These are phyloP conservation scores for Coemansia sp. DNA, from an alignment of 192 early-diverging fungal species.

Conservation along the genomic window DNA sequence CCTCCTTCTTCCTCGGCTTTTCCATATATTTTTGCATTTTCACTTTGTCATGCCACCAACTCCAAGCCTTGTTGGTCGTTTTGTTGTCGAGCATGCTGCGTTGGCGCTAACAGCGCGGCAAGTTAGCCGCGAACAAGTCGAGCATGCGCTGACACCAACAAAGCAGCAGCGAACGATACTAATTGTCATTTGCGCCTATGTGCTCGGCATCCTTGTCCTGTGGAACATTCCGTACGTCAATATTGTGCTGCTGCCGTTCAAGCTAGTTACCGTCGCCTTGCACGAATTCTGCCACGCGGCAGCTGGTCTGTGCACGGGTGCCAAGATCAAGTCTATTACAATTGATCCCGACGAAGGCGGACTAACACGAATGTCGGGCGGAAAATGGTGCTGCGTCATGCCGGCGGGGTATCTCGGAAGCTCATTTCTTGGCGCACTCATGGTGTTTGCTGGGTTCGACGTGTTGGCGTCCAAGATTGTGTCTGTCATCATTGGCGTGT, in stretches of 20 bases:
- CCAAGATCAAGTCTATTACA: slow-evolving; percentile 80
- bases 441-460: slow-evolving; percentile 54
- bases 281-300: slow-evolving; percentile 95
- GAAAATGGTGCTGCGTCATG: slow-evolving; percentile 77
- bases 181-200: slow-evolving; percentile 65
- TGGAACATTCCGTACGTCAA: slow-evolving; percentile 90
- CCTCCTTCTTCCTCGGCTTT: background rate
- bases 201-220: slow-evolving; percentile 65
- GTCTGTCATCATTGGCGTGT: no score
- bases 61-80: background rate
- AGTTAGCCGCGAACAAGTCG: slow-evolving; percentile 29
- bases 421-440: slow-evolving; percentile 83
- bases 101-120: slow-evolving; percentile 15
- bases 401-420: slow-evolving; percentile 91
- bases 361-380: slow-evolving; percentile 76
- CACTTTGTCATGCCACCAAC: slow-evolving; percentile 8
- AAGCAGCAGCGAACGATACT: slow-evolving; percentile 39
- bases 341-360: slow-evolving; percentile 95
- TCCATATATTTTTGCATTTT: background rate
- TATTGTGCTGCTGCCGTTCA: slow-evolving; percentile 90
- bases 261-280: slow-evolving; percentile 86
- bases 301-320: slow-evolving; percentile 85
- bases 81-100: slow-evolving; percentile 3
- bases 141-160: slow-evolving; percentile 41
- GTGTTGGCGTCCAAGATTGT: no score